Evolutionary conservation across 129 eudicot genomes (phyloP).

Genomic region (Pulicaria dysenterica): DNA sequence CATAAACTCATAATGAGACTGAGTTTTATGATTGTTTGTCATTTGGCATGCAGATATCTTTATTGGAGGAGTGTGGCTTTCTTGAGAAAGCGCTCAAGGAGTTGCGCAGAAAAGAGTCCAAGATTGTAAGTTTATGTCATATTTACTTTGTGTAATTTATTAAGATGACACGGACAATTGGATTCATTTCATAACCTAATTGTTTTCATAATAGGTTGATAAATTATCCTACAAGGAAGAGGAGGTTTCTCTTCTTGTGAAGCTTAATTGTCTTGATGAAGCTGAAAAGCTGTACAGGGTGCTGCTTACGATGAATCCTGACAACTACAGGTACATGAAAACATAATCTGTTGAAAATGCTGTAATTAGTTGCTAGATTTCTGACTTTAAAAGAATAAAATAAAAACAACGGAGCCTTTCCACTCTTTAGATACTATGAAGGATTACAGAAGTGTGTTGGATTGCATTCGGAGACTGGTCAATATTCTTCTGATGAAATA

Average conservation of each 20-base stretch:
- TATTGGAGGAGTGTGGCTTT: conserved; percentile 80
- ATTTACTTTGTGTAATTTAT: background rate
- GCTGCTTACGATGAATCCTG: conserved; percentile 81
- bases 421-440: conserved; percentile 73
- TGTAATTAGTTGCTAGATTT: background rate
- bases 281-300: conserved; percentile 64
- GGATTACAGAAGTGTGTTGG: conserved; percentile 90
- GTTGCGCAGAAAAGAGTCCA: conserved; percentile 69
- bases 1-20: background rate
- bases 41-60: conserved; percentile 58
- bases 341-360: background rate
- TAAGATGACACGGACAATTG: conserved; percentile 14
- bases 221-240: conserved; percentile 72
- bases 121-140: conserved; percentile 66
- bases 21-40: background rate
- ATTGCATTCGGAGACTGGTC: conserved; percentile 53
- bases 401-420: conserved; percentile 10
- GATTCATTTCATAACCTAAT: conserved; percentile 10
- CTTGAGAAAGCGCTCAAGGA: conserved; percentile 80
- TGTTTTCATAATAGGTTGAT: conserved; percentile 52
- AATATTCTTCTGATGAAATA: conserved; percentile 74
- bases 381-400: conserved; percentile 9
- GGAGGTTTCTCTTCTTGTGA: conserved; percentile 75
- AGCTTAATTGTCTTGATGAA: conserved; percentile 60
- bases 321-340: conserved; percentile 67